Percentiles rank a stretch among this genome's conserved stretches.
Conservation (phyloP, 345 rosid genomes). For the Eucalyptus caleyi region DNA sequence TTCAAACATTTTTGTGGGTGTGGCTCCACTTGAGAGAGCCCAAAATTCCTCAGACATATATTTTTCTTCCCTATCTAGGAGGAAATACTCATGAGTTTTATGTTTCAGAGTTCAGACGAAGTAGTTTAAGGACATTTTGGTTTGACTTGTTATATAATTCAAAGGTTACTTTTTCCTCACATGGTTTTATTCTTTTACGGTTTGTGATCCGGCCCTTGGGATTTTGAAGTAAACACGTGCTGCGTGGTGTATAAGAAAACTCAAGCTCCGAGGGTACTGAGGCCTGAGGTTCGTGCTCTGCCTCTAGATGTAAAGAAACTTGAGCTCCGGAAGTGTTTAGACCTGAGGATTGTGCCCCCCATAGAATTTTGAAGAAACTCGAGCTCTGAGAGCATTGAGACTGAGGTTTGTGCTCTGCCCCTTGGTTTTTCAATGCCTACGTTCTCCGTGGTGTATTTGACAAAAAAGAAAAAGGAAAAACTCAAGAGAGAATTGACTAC, state of each 20-base stretch:
- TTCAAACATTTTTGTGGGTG: no score
- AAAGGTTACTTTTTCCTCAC: neutral
- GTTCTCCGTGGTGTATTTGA: neutral
- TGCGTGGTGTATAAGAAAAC: neutral
- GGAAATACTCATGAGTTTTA: no score
- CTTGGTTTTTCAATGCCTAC: neutral
- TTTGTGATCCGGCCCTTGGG: neutral
- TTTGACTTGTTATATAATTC: no score
- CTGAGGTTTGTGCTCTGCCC: neutral
- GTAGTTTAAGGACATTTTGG: no score
- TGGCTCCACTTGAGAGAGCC: no score
- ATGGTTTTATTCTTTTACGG: neutral
- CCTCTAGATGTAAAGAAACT: neutral
- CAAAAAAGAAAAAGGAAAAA: no score
- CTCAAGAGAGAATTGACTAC: neutral
- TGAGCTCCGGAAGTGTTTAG: neutral
- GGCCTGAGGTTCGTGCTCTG: neutral
- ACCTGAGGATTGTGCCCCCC: neutral
- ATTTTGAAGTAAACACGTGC: neutral
- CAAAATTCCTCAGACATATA: no score
- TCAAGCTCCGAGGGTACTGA: neutral
- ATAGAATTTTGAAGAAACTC: neutral
- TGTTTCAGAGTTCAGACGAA: accelerated
- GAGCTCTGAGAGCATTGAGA: neutral
- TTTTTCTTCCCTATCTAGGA: no score